Conservation (phyloP, 495 filamentous ascomycete species). For the Monascus purpureus region DNA sequence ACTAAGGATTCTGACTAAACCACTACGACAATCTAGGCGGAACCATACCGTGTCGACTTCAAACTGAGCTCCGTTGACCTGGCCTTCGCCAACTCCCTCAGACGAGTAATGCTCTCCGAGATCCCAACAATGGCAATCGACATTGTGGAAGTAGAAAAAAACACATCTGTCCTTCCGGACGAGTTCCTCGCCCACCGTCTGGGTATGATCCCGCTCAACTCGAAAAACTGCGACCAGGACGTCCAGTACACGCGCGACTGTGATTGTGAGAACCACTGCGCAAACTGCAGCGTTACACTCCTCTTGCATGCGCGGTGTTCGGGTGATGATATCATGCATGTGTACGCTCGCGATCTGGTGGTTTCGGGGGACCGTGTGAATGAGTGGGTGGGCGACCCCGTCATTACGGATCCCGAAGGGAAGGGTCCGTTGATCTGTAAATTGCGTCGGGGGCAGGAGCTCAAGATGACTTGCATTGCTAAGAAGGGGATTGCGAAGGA, state of each 20-base stretch:
- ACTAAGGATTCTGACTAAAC: conserved; percentile 2
- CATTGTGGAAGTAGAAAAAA: conserved; percentile 79
- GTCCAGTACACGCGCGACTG: conserved; percentile 88
- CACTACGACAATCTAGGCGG: too few relatives aligned
- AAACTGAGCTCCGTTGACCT: conserved; percentile 67
- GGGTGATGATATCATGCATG: conserved; percentile 68
- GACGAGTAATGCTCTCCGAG: conserved; percentile 84
- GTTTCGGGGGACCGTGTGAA: conserved; percentile 46
- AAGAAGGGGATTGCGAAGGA: conserved; percentile 99
- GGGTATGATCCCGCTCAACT: conserved; percentile 78
- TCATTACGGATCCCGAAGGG: conserved; percentile 68
- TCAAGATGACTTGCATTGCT: conserved; percentile 79
- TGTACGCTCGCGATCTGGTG: conserved; percentile 77
- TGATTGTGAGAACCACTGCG: conserved; percentile 87
- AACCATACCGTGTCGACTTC: conserved; percentile 62
- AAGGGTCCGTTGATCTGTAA: conserved; percentile 77
- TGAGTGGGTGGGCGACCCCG: conserved; percentile 69
- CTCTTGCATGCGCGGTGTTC: conserved; percentile 73
- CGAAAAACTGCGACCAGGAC: conserved; percentile 65
- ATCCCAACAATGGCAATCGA: conserved; percentile 93
- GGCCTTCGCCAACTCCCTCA: conserved; percentile 86
- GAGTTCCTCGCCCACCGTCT: conserved; percentile 92
- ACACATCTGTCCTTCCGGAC: conserved; percentile 89
- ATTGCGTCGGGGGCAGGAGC: conserved; percentile 71
- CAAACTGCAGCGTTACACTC: conserved; percentile 73